Evolutionary conservation across 2,329 filamentous ascomycete genomes (phyloP).

Genomic region (Cladosporium cucumerinum): DNA sequence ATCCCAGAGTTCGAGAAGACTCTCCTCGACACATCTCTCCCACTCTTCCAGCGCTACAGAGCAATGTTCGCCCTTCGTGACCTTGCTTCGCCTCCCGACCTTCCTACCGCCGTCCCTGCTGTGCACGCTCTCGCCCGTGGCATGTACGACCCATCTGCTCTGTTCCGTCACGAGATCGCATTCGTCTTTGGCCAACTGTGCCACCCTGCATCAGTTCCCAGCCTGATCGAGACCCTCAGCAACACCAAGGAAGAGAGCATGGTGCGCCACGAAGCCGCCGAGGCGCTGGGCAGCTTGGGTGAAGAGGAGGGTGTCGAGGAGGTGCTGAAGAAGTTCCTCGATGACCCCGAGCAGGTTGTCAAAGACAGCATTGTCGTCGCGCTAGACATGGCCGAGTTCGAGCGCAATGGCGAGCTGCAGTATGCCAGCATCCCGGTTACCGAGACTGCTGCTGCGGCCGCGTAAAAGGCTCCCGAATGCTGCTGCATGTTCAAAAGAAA

Average conservation of each 20-base stretch:
- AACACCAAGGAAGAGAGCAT: constrained; percentile 83
- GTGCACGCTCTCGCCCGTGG: constrained; percentile 82
- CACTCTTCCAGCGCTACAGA: constrained; percentile 89
- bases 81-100: constrained; percentile 86
- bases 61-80: constrained; percentile 98
- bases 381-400: constrained; percentile 96
- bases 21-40: constrained; percentile 72
- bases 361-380: constrained; percentile 93
- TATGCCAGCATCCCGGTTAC: constrained; percentile 78
- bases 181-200: constrained; percentile 97
- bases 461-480: not conserved
- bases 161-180: constrained; percentile 96
- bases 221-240: constrained; percentile 73
- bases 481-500: not conserved
- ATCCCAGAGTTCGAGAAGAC: constrained; percentile 72
- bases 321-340: constrained; percentile 73
- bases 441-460: constrained; percentile 13
- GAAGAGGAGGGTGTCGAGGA: constrained; percentile 92
- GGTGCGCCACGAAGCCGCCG: constrained; percentile 96
- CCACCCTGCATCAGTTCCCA: constrained; percentile 94
- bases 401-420: constrained; percentile 81
- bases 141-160: constrained; percentile 77
- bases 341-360: constrained; percentile 90
- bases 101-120: constrained; percentile 84
- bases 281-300: constrained; percentile 89